These are phyloP conservation scores for Butyriboletus loyo DNA, from an alignment of 768 basidiomycete species.

Conservation along the genomic window DNA sequence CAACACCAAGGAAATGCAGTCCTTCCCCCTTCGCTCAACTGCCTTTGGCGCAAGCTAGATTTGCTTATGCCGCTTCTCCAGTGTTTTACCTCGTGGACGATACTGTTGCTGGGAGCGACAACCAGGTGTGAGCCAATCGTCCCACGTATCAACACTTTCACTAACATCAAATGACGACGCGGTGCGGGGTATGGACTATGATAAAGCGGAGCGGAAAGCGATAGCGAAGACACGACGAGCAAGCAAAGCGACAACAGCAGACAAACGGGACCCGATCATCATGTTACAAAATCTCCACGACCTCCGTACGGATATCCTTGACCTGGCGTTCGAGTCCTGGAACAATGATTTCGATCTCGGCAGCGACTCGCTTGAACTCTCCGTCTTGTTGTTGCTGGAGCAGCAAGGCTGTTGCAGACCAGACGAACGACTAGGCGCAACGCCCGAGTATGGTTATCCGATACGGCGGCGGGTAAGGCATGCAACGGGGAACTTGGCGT, in stretches of 20 bases:
- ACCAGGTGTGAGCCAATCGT: too few species aligned
- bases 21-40: too few species aligned
- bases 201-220: neutral
- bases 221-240: neutral
- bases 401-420: neutral
- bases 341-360: conserved; percentile 1
- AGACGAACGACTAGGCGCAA: neutral
- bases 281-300: neutral
- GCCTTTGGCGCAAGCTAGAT: too few species aligned
- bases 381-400: neutral
- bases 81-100: too few species aligned
- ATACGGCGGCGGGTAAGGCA: neutral
- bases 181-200: neutral
- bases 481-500: neutral
- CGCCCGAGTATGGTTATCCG: neutral
- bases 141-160: too few species aligned
- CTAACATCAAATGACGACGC: too few species aligned
- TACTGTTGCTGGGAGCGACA: too few species aligned
- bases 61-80: too few species aligned
- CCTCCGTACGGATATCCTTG: neutral
- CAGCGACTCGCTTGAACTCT: conserved; percentile 17
- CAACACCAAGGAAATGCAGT: too few species aligned
- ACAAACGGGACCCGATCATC: too few species aligned
- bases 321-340: neutral
- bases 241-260: neutral